Evolutionary conservation across 2,329 filamentous ascomycete species (phyloP).

Genomic region (Colletotrichum sublineola): DNA sequence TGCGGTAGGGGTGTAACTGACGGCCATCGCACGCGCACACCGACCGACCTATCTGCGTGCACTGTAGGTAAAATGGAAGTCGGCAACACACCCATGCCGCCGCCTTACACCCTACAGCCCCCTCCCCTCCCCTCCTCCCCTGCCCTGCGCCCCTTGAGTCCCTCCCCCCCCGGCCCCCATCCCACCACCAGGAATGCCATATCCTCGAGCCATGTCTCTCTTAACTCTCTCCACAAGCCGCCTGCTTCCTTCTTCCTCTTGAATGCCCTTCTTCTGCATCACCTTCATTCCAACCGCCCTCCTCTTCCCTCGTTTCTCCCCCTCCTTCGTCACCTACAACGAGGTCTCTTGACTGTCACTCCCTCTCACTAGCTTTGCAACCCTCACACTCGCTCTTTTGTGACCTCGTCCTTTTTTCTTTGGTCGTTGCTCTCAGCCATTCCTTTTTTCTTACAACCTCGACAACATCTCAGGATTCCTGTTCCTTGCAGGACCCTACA

Average conservation of each 20-base stretch:
- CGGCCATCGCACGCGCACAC: background rate
- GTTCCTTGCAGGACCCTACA: constrained; percentile 22
- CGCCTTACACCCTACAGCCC: background rate
- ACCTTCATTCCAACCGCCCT: constrained; percentile 37
- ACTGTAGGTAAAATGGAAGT: background rate
- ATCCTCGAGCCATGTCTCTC: constrained; percentile 40
- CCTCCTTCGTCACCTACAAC: constrained; percentile 40
- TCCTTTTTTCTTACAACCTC: constrained; percentile 23
- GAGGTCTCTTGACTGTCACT: constrained; percentile 37
- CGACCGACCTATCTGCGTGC: background rate
- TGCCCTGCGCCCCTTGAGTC: constrained; percentile 20
- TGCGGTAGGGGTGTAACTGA: background rate
- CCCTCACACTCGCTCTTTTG: constrained; percentile 21
- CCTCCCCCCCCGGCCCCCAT: background rate
- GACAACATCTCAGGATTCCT: constrained; percentile 25
- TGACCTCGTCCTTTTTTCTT: constrained; percentile 21
- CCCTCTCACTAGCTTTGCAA: constrained; percentile 20
- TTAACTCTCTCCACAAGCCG: constrained; percentile 16
- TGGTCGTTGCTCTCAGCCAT: constrained; percentile 37
- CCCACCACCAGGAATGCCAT: constrained; percentile 37
- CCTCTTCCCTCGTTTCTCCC: constrained; percentile 37
- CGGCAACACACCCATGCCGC: constrained; percentile 4
- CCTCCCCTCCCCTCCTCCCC: background rate
- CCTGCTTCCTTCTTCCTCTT: constrained; percentile 21
- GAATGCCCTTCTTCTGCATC: constrained; percentile 36